Evolutionary conservation across 805 yeast species (phyloP).

Genomic region (Barnettozyma populi): DNA sequence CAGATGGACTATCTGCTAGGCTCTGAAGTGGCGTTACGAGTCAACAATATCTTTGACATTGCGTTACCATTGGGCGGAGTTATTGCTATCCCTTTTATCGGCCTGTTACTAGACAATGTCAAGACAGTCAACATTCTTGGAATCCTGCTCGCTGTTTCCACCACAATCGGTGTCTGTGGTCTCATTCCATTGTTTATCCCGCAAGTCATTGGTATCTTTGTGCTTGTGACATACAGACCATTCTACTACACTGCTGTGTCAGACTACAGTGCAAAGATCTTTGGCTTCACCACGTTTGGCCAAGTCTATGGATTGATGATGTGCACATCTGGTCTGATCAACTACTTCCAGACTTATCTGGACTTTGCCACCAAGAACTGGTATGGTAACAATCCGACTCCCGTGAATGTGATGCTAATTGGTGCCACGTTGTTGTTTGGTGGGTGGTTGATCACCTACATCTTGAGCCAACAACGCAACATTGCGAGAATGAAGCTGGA

Average conservation of each 20-base stretch:
- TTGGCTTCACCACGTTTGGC: slow-evolving; percentile 90
- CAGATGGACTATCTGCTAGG: slow-evolving; percentile 74
- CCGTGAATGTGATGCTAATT: slow-evolving; percentile 60
- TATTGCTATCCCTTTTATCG: slow-evolving; percentile 81
- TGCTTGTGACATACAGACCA: slow-evolving; percentile 82
- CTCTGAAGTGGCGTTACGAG: slow-evolving; percentile 41
- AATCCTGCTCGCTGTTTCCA: slow-evolving; percentile 48
- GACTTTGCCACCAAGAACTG: slow-evolving; percentile 66
- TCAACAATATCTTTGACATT: slow-evolving; percentile 76
- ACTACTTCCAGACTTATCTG: slow-evolving; percentile 62
- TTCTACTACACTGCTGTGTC: slow-evolving; percentile 90
- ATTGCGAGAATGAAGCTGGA: slow-evolving; percentile 49
- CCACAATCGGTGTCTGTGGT: slow-evolving; percentile 68
- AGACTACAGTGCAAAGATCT: slow-evolving; percentile 87
- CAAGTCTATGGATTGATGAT: slow-evolving; percentile 85
- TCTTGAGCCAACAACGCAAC: slow-evolving; percentile 32
- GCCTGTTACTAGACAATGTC: slow-evolving; percentile 68
- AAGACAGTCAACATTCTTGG: slow-evolving; percentile 52
- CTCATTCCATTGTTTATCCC: slow-evolving; percentile 40
- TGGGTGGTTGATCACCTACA: slow-evolving; percentile 21
- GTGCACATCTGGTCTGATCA: slow-evolving; percentile 76
- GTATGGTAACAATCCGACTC: slow-evolving; percentile 72
- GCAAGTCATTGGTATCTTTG: slow-evolving; percentile 62
- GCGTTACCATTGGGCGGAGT: slow-evolving; percentile 89
- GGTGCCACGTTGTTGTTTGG: slow-evolving; percentile 42